Evolutionary conservation across 495 filamentous ascomycete genomes (phyloP), one percentile per base, ranked within the genome.

Genomic region (Aspergillus ostianus): DNA sequence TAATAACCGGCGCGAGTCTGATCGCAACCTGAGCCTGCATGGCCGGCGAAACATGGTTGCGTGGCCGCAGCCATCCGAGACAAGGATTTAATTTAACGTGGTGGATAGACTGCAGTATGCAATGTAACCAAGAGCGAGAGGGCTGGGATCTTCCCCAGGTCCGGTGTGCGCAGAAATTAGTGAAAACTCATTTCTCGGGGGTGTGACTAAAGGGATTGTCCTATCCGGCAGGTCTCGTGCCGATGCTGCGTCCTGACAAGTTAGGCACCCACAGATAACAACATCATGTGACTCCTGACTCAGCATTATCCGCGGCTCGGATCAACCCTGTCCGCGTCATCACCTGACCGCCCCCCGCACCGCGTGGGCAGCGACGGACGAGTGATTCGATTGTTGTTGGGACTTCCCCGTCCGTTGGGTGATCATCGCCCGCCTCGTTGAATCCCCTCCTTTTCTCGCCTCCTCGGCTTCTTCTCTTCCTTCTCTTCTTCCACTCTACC

Each of bases 371-470:
- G 30, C 23, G 30, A 1, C 30, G 3, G 1, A 3, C 10, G 3
- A 1, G 30, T 32, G 7, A 32, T 32, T 32, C 36, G 36, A 15
- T 10, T 41, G 36, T 12, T 41, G 36, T 41, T 41, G 36, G 36
- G 36, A 41, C 29, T 41, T 41, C 36, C 36, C 12, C 30, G 30
- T 32, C 10, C 36, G 62, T 64, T 64, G 62, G 54, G 62, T 26
- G 58, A 60, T 60, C 52, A 55, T 58, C 55, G 45, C 29, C 58
- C 30, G 29, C 20, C 55, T 55, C 20, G 60, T 58, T 58, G 55
- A 64, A 54, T 58, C 49, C 47, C 57, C 30, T 51, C 51, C 56
- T 41, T 58, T 29, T n/a, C 47, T 58, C 61, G 51, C 36, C 29
- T 19, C 23, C 19, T 59, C 52, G 10, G 15, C 50, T 21, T 27